Evolutionary conservation across 2,329 filamentous ascomycete species (phyloP).

Genomic region (Colletotrichum sp.): DNA sequence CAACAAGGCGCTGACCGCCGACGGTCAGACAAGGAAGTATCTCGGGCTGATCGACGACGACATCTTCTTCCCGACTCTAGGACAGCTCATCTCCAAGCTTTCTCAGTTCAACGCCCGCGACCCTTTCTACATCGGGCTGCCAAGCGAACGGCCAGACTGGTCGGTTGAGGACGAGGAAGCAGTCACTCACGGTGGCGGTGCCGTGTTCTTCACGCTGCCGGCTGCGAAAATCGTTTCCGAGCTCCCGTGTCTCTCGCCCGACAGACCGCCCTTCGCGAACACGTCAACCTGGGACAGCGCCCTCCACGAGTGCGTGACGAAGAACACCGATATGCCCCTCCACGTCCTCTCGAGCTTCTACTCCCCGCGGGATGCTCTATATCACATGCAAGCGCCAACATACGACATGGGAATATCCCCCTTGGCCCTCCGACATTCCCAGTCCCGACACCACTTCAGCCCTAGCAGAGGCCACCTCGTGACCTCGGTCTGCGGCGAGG

Average conservation of each 20-base stretch:
- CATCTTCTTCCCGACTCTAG: conserved; percentile 49
- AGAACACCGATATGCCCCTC: conserved; percentile 39
- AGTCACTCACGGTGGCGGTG: conserved; percentile 50
- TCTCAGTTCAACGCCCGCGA: conserved; percentile 31
- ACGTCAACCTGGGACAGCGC: conserved; percentile 43
- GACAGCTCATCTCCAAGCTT: conserved; percentile 41
- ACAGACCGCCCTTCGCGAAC: conserved; percentile 23
- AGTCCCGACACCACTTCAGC: conserved; percentile 41
- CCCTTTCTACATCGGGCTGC: conserved; percentile 45
- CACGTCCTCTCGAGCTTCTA: conserved; percentile 49
- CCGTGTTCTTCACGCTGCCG: conserved; percentile 43
- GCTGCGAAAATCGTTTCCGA: conserved; percentile 38
- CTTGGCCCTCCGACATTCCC: conserved; percentile 44
- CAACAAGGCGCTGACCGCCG: conserved; percentile 36
- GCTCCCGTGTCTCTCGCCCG: conserved; percentile 37
- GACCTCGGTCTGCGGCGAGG: conserved; percentile 46
- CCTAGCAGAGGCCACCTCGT: conserved; percentile 47
- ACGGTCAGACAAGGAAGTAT: conserved; percentile 43
- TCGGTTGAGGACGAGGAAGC: conserved; percentile 37
- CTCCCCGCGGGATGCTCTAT: conserved; percentile 37
- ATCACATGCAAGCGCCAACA: conserved; percentile 30
- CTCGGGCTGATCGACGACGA: conserved; percentile 51
- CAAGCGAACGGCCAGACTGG: conserved; percentile 50
- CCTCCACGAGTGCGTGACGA: conserved; percentile 44
- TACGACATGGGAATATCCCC: conserved; percentile 47